These are phyloP conservation scores for Trichomonas tenax DNA, from an alignment of 208 protist species.

Conservation along the genomic window DNA sequence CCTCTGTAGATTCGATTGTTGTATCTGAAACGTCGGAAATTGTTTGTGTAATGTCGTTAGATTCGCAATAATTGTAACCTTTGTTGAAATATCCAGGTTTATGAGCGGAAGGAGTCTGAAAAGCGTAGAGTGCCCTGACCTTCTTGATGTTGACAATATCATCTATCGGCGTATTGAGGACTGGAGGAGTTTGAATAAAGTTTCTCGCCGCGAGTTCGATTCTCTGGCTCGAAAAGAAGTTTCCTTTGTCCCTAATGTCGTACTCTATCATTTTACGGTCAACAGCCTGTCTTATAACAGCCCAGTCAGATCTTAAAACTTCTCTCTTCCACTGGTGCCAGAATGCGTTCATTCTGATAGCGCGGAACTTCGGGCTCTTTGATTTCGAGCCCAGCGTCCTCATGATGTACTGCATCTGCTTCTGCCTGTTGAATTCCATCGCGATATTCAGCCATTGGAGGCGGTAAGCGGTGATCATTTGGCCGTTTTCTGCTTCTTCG, in stretches of 20 bases:
- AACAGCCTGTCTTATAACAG: neutral
- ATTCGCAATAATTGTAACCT: neutral
- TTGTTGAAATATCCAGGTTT: neutral
- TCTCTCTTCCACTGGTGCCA: neutral
- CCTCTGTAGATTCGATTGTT: neutral
- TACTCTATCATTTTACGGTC: neutral
- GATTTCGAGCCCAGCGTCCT: neutral
- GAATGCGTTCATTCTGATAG: neutral
- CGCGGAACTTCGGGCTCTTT: neutral
- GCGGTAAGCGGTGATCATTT: neutral
- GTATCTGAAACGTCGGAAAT: neutral
- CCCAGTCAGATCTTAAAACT: neutral
- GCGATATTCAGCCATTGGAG: neutral
- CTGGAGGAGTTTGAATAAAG: neutral
- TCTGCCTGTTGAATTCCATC: neutral
- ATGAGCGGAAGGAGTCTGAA: neutral
- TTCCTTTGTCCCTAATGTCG: neutral
- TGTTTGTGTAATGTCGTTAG: neutral
- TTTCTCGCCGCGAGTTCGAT: neutral
- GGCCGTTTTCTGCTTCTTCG: neutral
- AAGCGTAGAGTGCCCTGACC: neutral
- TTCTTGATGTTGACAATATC: neutral
- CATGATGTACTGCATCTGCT: neutral
- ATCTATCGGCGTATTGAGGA: neutral
- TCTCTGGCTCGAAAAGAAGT: neutral